A percentile compares a stretch with the other conserved stretches of the same genome.
Conservation (phyloP, 805 yeast genomes). For the Komagataella kurtzmanii region DNA sequence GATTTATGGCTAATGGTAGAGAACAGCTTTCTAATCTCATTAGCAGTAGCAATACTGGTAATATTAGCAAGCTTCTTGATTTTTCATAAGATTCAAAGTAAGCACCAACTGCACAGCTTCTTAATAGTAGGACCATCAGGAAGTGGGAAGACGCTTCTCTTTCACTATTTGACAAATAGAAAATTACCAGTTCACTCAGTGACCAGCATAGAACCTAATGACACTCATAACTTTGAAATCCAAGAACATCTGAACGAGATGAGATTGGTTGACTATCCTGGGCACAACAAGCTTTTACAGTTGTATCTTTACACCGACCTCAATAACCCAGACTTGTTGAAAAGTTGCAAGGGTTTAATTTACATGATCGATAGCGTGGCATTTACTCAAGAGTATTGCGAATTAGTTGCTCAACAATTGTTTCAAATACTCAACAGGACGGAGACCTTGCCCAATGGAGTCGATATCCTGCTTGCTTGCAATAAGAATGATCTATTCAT, state of each 20-base stretch:
- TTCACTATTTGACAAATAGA: conserved; percentile 7
- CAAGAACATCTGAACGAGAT: conserved; percentile 21
- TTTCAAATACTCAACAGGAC: conserved; percentile 46
- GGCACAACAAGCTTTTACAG: conserved; percentile 64
- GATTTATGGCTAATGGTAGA: conserved; percentile 9
- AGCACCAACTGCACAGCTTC: conserved; percentile 2
- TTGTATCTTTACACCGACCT: conserved; percentile 35
- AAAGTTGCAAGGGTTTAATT: conserved; percentile 50
- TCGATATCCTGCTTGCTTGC: conserved; percentile 65
- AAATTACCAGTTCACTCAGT: conserved; percentile 22
- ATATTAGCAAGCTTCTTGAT: background rate
- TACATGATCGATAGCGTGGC: conserved; percentile 70
- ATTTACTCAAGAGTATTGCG: conserved; percentile 30
- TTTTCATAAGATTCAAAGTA: background rate
- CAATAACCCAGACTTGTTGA: conserved; percentile 20
- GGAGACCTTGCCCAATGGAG: conserved; percentile 52
- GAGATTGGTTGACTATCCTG: conserved; percentile 73
- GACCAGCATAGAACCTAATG: conserved; percentile 36
- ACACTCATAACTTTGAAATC: conserved; percentile 20
- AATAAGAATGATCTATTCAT: conserved; percentile 83
- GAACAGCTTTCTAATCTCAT: conserved; percentile 5
- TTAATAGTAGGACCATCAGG: conserved; percentile 5
- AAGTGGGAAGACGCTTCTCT: conserved; percentile 7
- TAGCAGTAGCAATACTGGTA: background rate
- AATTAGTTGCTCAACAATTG: conserved; percentile 43